Evolutionary conservation across 129 eudicot species (phyloP).

Genomic region (Escallonia herrerae): DNA sequence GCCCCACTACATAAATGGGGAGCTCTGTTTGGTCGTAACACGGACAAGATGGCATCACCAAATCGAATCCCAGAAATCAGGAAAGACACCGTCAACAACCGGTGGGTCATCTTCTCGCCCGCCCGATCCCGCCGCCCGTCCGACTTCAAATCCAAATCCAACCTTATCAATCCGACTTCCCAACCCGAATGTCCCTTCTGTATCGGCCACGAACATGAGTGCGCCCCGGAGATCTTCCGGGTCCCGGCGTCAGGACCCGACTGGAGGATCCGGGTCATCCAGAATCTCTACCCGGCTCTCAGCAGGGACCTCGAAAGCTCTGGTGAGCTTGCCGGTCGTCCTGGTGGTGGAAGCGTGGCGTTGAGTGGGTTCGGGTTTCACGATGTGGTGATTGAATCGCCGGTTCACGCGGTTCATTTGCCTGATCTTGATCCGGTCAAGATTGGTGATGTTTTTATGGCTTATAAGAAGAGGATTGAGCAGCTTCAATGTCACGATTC

Average conservation of each 20-base stretch:
- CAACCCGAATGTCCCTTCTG: constrained; percentile 73
- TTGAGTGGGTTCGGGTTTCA: constrained; percentile 77
- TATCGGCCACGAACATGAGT: constrained; percentile 79
- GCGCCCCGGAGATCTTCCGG: constrained; percentile 95
- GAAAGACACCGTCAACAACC: constrained; percentile 68
- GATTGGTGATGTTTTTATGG: constrained; percentile 66
- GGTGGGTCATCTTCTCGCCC: constrained; percentile 79
- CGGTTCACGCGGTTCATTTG: constrained; percentile 67
- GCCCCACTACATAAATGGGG: too few relatives aligned
- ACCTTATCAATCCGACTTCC: constrained; percentile 33
- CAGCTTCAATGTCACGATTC: constrained; percentile 38
- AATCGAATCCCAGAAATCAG: constrained; percentile 49
- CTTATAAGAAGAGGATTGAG: constrained; percentile 60
- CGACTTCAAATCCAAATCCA: constrained; percentile 75
- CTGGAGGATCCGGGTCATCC: constrained; percentile 80
- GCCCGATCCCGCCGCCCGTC: constrained; percentile 91
- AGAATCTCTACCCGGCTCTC: constrained; percentile 82
- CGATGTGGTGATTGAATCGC: constrained; percentile 85
- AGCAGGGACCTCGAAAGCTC: constrained; percentile 35
- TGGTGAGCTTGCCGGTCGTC: constrained; percentile 10
- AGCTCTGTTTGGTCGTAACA: not conserved
- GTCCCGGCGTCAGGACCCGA: constrained; percentile 39
- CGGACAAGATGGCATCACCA: not conserved
- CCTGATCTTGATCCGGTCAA: constrained; percentile 44
- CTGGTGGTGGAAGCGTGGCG: not conserved